Conservation (phyloP, 2,329 filamentous ascomycete genomes). For the Exserohilum turcica region DNA sequence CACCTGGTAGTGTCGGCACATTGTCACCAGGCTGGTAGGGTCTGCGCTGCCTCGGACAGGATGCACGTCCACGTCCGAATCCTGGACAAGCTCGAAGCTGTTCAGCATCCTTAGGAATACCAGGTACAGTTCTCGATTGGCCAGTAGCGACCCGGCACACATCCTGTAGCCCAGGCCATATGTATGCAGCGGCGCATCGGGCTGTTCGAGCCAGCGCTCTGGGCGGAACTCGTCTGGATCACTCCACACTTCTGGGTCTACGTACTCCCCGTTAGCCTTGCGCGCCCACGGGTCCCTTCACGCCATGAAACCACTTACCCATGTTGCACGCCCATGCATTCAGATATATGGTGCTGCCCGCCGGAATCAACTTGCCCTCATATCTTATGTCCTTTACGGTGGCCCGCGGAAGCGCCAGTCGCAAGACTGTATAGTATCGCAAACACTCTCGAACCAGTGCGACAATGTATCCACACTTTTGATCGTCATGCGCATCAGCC, state of each 20-base stretch:
- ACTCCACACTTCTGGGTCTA: constrained; percentile 61
- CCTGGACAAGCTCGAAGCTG: constrained; percentile 63
- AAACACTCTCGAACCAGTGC: constrained; percentile 67
- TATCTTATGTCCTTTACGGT: constrained; percentile 66
- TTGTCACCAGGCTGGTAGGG: constrained; percentile 65
- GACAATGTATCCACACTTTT: constrained; percentile 67
- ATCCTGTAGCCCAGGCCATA: constrained; percentile 71
- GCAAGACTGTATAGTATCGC: constrained; percentile 66
- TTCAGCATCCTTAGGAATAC: constrained; percentile 67
- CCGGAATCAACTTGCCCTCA: constrained; percentile 62
- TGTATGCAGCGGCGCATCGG: constrained; percentile 67
- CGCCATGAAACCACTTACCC: constrained; percentile 58
- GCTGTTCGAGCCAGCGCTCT: constrained; percentile 67
- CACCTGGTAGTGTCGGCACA: constrained; percentile 64
- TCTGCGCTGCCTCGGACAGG: constrained; percentile 65
- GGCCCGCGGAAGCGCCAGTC: constrained; percentile 65
- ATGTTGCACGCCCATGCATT: constrained; percentile 73
- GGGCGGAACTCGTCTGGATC: constrained; percentile 65
- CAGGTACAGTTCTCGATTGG: constrained; percentile 69
- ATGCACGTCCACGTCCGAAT: constrained; percentile 62
- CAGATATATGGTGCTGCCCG: constrained; percentile 67
- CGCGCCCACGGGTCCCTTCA: background rate
- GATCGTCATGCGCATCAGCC: constrained; percentile 66
- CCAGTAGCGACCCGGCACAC: constrained; percentile 67
- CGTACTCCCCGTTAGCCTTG: constrained; percentile 4